A percentile compares a stretch with the other conserved stretches of the same genome.
phyloP scores from a whole-genome alignment of 768 basidiomycete genomes.

The Cantharellus cinnabarinus region DNA sequence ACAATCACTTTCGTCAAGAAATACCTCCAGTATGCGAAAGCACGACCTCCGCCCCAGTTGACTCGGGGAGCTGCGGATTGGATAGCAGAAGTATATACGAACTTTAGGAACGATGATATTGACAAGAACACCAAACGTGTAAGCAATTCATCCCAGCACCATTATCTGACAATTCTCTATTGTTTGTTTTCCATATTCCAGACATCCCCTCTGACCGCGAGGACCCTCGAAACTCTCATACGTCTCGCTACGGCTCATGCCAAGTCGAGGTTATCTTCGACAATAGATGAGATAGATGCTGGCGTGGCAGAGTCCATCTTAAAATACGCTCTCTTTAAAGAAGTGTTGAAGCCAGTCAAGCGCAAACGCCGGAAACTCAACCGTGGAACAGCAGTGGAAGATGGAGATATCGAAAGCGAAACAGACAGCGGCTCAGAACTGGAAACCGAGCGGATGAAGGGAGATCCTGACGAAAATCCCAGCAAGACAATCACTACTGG shows the following conservation, averaged over 20 bases:
- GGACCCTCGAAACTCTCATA: constrained; percentile 95
- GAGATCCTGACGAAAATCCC: background rate
- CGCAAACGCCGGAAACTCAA: constrained; percentile 78
- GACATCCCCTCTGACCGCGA: constrained; percentile 95
- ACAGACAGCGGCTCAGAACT: constrained; percentile 16
- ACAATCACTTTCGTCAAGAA: constrained; percentile 93
- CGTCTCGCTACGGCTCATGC: constrained; percentile 96
- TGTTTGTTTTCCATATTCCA: constrained; percentile 18
- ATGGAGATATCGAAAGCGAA: constrained; percentile 31
- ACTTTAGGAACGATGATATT: constrained; percentile 76
- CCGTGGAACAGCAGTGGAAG: constrained; percentile 32
- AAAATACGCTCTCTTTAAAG: constrained; percentile 93
- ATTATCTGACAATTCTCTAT: background rate
- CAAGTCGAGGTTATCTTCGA: constrained; percentile 73
- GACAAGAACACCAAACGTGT: constrained; percentile 74
- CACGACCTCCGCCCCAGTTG: constrained; percentile 59
- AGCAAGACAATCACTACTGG: background rate
- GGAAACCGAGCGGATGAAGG: background rate
- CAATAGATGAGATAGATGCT: constrained; percentile 73
- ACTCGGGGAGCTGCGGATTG: constrained; percentile 88
- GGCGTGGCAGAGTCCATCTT: constrained; percentile 84
- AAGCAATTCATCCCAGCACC: constrained; percentile 14
- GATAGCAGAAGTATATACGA: constrained; percentile 84
- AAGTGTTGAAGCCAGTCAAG: constrained; percentile 66
- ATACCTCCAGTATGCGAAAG: constrained; percentile 95